Percentiles rank a stretch among this genome's conserved stretches.
Conservation (phyloP, 2,329 filamentous ascomycete species). For the Cercospora canescens region DNA sequence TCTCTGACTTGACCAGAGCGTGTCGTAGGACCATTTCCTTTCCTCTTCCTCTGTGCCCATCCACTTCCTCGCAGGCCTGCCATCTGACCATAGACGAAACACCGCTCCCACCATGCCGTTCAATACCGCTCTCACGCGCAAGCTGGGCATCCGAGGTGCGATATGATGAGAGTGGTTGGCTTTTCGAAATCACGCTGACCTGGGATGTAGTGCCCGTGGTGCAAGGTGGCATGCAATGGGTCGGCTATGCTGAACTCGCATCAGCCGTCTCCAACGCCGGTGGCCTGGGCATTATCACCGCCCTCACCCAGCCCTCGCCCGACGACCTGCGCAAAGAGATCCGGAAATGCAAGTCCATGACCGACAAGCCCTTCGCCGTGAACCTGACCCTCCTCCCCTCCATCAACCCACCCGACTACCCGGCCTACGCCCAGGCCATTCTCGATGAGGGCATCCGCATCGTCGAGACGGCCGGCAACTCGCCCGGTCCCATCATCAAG, state of each 20-base stretch:
- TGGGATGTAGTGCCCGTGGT: constrained; percentile 68
- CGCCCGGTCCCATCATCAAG: constrained; percentile 84
- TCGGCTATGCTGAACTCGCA: constrained; percentile 77
- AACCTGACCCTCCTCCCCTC: constrained; percentile 93
- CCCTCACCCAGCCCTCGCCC: constrained; percentile 88
- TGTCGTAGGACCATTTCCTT: constrained; percentile 5
- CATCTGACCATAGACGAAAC: background rate
- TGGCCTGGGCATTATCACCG: constrained; percentile 78
- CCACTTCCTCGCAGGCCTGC: background rate
- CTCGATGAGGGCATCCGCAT: constrained; percentile 91
- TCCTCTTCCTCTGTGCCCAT: background rate
- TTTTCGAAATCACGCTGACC: constrained; percentile 5
- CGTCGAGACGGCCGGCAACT: constrained; percentile 91
- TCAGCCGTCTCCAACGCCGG: constrained; percentile 78
- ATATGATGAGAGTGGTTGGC: background rate
- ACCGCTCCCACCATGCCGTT: constrained; percentile 55
- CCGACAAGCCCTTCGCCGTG: constrained; percentile 79
- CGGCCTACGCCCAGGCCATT: constrained; percentile 84
- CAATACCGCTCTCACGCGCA: constrained; percentile 63
- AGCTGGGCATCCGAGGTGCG: constrained; percentile 56
- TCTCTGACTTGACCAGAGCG: background rate
- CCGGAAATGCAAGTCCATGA: constrained; percentile 77
- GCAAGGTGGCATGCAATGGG: constrained; percentile 85
- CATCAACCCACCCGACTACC: constrained; percentile 87
- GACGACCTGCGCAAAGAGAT: constrained; percentile 94